These are phyloP conservation scores for Cicer chorassanicum DNA, from an alignment of 306 rosid species.

Conservation along the genomic window DNA sequence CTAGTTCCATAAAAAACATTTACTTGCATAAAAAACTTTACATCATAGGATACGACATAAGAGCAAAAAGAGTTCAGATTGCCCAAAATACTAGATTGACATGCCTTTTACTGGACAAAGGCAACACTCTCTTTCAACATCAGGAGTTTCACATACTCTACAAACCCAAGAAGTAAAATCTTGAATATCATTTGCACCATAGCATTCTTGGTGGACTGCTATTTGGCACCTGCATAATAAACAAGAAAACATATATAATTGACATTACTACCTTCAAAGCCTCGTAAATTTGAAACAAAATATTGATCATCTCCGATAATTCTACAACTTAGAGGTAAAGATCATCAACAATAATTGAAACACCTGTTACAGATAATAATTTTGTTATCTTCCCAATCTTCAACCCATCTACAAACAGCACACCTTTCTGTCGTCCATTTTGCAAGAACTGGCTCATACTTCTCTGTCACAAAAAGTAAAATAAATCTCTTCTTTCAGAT, in stretches of 20 bases:
- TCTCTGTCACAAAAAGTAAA: conserved; percentile 61
- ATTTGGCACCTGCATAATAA: conserved; percentile 81
- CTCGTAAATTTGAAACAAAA: conserved; percentile 26
- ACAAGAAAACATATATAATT: conserved; percentile 9
- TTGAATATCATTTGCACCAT: conserved; percentile 78
- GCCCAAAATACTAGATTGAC: conserved; percentile 47
- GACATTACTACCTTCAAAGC: conserved; percentile 8
- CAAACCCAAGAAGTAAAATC: conserved; percentile 99
- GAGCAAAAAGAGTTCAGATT: conserved; percentile 21
- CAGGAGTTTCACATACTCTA: conserved; percentile 92
- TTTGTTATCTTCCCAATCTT: conserved; percentile 97
- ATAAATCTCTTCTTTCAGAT: conserved; percentile 32
- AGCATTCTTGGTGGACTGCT: conserved; percentile 99
- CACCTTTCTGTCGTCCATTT: conserved; percentile 98
- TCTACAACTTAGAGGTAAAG: conserved; percentile 24
- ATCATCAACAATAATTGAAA: conserved; percentile 40
- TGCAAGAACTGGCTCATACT: conserved; percentile 80
- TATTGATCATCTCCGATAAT: conserved; percentile 9
- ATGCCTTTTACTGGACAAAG: conserved; percentile 97
- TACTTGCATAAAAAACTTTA: conserved; percentile 7
- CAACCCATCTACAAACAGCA: conserved; percentile 98
- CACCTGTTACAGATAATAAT: conserved; percentile 96
- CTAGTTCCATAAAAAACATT: conserved; percentile 1
- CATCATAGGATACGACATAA: conserved; percentile 28
- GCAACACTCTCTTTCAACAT: conserved; percentile 87